A percentile compares a stretch with the other conserved stretches of the same genome.
Conservation (phyloP, 2,329 filamentous ascomycete genomes). For the Sphaceloma murrayae region DNA sequence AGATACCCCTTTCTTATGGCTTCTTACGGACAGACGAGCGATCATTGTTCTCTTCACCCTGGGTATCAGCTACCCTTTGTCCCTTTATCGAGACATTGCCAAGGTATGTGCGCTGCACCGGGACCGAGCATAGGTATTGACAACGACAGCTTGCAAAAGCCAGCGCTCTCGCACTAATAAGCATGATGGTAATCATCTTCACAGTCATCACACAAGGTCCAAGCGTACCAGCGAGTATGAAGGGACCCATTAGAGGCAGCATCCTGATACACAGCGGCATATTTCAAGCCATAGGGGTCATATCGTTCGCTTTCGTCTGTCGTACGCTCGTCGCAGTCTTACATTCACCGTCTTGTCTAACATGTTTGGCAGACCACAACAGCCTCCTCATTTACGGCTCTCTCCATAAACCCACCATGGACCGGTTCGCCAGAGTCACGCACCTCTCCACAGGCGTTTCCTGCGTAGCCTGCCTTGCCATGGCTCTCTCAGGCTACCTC, state of each 20-base stretch:
- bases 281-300: slow-evolving; percentile 93
- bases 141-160: slow-evolving; percentile 73
- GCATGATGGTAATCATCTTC: slow-evolving; percentile 82
- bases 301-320: slow-evolving; percentile 77
- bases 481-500: slow-evolving; percentile 83
- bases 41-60: slow-evolving; percentile 83
- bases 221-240: slow-evolving; percentile 59
- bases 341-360: slow-evolving; percentile 13
- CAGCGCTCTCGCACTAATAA: slow-evolving; percentile 82
- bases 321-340: slow-evolving; percentile 34
- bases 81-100: slow-evolving; percentile 90
- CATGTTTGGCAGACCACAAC: slow-evolving; percentile 62
- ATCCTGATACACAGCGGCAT: slow-evolving; percentile 77
- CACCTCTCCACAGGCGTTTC: slow-evolving; percentile 88
- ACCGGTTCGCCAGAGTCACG: slow-evolving; percentile 86
- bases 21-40: slow-evolving; percentile 70
- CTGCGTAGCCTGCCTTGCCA: slow-evolving; percentile 78
- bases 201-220: slow-evolving; percentile 80
- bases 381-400: slow-evolving; percentile 96
- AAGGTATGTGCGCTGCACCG: slow-evolving; percentile 54
- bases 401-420: slow-evolving; percentile 83
- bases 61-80: slow-evolving; percentile 80
- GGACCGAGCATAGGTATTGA: slow-evolving; percentile 16
- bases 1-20: slow-evolving; percentile 65
- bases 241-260: slow-evolving; percentile 60